Conservation (phyloP, 164 flowering plant species). For the Aristolochia contorta region DNA sequence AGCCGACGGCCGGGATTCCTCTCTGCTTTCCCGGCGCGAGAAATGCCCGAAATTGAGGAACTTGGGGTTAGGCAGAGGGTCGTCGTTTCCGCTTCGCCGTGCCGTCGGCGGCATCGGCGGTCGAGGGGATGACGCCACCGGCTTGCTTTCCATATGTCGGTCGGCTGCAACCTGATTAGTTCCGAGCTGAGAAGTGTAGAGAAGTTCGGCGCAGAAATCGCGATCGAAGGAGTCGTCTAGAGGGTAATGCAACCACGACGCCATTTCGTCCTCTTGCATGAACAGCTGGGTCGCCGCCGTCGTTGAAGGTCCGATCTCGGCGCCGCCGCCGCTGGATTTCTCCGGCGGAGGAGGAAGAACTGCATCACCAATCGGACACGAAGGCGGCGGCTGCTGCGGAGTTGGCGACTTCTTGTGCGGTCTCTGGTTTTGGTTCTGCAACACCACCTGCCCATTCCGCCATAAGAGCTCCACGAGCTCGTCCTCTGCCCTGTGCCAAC, state of each 20-base stretch:
- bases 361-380: slow-evolving; percentile 11
- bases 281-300: slow-evolving; percentile 29
- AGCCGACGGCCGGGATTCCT: slow-evolving; percentile 21
- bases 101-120: background rate
- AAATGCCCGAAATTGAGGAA: slow-evolving; percentile 36
- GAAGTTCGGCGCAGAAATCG: slow-evolving; percentile 41
- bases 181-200: slow-evolving; percentile 9
- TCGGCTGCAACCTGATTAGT: slow-evolving; percentile 6
- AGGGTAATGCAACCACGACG: slow-evolving; percentile 77
- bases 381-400: slow-evolving; percentile 6
- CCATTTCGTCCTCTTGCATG: slow-evolving; percentile 93
- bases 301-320: slow-evolving; percentile 14
- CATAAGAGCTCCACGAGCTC: slow-evolving; percentile 79
- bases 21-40: slow-evolving; percentile 18
- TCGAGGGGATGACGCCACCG: background rate
- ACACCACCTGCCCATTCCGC: slow-evolving; percentile 73
- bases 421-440: slow-evolving; percentile 50
- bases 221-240: slow-evolving; percentile 36
- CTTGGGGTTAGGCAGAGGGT: slow-evolving; percentile 9
- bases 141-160: slow-evolving; percentile 4
- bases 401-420: slow-evolving; percentile 17
- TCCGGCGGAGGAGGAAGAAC: slow-evolving; percentile 9
- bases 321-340: slow-evolving; percentile 1
- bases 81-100: slow-evolving; percentile 4
- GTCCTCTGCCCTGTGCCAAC: slow-evolving; percentile 15